These are phyloP conservation scores for Aspergillus sp. DNA, from an alignment of 2,329 filamentous ascomycete species.

Conservation along the genomic window DNA sequence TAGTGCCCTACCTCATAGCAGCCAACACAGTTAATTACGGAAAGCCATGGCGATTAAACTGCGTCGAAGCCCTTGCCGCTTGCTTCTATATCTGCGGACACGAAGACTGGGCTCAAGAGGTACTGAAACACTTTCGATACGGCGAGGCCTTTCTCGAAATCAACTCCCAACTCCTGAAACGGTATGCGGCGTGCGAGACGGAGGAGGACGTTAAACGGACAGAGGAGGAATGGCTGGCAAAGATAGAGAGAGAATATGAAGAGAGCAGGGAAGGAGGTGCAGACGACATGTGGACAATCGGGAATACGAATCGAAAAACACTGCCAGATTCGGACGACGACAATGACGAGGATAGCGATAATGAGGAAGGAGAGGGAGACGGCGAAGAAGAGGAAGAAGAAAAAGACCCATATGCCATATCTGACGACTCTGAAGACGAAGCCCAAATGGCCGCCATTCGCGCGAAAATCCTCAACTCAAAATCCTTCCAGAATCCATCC, in stretches of 20 bases:
- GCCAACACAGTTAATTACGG: constrained; percentile 98
- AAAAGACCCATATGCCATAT: constrained; percentile 71
- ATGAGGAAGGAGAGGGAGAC: constrained; percentile 45
- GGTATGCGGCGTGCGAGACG: constrained; percentile 79
- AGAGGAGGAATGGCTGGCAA: constrained; percentile 83
- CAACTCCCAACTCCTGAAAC: constrained; percentile 76
- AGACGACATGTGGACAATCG: constrained; percentile 84
- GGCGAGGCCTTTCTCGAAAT: constrained; percentile 87
- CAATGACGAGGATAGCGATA: constrained; percentile 38
- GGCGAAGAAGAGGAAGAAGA: constrained; percentile 48
- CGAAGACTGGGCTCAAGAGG: constrained; percentile 81
- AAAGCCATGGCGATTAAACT: constrained; percentile 91
- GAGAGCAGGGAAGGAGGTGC: constrained; percentile 66
- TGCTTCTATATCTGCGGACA: constrained; percentile 93
- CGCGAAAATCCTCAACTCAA: constrained; percentile 85
- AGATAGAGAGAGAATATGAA: constrained; percentile 85
- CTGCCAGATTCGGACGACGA: constrained; percentile 55
- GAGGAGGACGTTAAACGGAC: constrained; percentile 80
- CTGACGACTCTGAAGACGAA: constrained; percentile 78
- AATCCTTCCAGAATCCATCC: constrained; percentile 70
- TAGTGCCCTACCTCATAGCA: constrained; percentile 88
- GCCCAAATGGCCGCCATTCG: constrained; percentile 92
- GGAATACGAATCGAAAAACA: constrained; percentile 74
- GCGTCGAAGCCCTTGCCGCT: constrained; percentile 89
- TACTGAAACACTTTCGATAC: constrained; percentile 83